Base-by-base conservation (phyloP, 2,329 filamentous ascomycete genomes). In the Pseudopithomyces maydicus region DNA sequence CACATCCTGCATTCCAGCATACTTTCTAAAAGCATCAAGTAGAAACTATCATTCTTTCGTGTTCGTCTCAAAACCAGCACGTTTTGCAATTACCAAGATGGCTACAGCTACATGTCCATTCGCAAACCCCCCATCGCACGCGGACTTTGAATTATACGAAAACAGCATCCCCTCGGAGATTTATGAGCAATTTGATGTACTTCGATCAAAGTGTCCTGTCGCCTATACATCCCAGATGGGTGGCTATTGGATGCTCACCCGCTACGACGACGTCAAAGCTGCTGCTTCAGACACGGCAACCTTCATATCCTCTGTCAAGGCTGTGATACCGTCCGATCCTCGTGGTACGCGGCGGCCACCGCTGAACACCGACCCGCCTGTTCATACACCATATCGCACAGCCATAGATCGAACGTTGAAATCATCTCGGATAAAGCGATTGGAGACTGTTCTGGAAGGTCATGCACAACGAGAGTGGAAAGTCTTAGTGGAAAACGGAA, bases 231-330 rank as follows among this genome's bases (percentile, higher is more conserved):
- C 47, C n/a, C 26, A 58, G n/a, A 45, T 61, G 22, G 51, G 54
- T 19, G 60, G 60, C 14, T 63, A 41, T 35, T 63, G 58, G 60
- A 33, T 63, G 29, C 51, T 63, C 11, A 61, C 60, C 23, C 39
- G 50, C 36, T 61, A 56, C 47, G 45, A 55, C 17, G 60, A 63
- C 22, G 53, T 63, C 45, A 63, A 61, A 39, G n/a, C 29, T 14
- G 51, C 54, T 26, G 60, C 58, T 10, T 23, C 35, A 7, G 55
- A 63, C 41, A 53, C 57, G 3, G 20, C 26, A 23, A 60, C 55
- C 15, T 61, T 53, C 38, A 62, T 62, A 6, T 62, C 59, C 3
- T 59, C 56, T 17, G 53, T 59, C 35, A 56, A 59, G 33, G 59
- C 59, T 15, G 59, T 62, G 15, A 48, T 62, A 17, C 59, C 57